Conservation (phyloP, 179 eudicot species). For the Drosera spatulata region DNA sequence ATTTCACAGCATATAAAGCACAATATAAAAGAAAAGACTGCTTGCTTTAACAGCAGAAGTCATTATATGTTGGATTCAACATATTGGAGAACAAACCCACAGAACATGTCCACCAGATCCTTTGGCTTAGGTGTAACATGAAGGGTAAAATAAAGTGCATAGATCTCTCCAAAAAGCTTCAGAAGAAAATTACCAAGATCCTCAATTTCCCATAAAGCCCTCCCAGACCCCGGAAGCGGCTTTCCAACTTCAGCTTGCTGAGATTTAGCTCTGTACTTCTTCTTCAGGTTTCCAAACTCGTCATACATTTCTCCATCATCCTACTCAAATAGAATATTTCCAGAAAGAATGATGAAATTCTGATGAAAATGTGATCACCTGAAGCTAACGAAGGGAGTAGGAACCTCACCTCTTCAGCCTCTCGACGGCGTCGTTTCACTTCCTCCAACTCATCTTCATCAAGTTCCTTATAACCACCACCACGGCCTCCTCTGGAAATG, state of each 20-base stretch:
- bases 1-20: no score
- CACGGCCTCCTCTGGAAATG: constrained; percentile 84
- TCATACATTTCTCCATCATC: constrained; percentile 99
- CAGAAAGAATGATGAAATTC: constrained; percentile 1
- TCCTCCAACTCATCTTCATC: constrained; percentile 97
- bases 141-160: no score
- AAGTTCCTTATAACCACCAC: constrained; percentile 97
- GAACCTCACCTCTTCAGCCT: constrained; percentile 76
- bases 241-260: constrained; percentile 68
- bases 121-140: no score
- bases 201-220: constrained; percentile 97
- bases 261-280: constrained; percentile 76
- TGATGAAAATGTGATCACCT: neutral
- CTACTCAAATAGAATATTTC: constrained; percentile 20
- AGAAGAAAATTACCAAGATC: constrained; percentile 50
- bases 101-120: no score
- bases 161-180: no score
- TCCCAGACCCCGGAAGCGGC: constrained; percentile 72
- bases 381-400: neutral
- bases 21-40: no score
- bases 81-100: no score
- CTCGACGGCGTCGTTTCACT: constrained; percentile 83
- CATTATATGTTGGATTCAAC: no score
- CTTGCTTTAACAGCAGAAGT: no score
- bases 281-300: constrained; percentile 96